Percentiles rank a stretch among this genome's conserved stretches.
These are phyloP conservation scores for Chalara sp. DNA, from an alignment of 2,329 filamentous ascomycete species.

Conservation along the genomic window DNA sequence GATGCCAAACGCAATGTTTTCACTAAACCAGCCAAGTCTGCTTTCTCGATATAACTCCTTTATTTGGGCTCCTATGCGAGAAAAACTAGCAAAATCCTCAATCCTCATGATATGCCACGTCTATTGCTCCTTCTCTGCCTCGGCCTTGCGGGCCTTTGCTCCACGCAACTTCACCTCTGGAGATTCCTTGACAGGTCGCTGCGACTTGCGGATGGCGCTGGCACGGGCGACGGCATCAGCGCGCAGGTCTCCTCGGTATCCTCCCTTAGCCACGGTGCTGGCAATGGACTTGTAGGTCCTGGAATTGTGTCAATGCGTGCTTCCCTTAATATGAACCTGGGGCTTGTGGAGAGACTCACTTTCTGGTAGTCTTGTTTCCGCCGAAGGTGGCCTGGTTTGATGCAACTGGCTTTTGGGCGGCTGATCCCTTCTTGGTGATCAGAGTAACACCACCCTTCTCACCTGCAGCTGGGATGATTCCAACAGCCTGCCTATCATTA, in stretches of 20 bases:
- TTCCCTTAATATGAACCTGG: not conserved
- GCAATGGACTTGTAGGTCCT: constrained; percentile 89
- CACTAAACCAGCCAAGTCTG: too few relatives aligned
- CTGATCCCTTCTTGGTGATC: constrained; percentile 75
- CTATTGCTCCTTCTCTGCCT: constrained; percentile 40
- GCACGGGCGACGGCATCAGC: constrained; percentile 76
- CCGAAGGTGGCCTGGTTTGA: constrained; percentile 62
- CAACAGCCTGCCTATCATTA: constrained; percentile 56
- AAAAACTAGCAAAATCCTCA: constrained; percentile 10
- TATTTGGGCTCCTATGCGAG: not conserved
- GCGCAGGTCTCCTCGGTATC: constrained; percentile 78
- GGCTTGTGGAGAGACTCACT: constrained; percentile 48
- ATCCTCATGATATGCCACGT: constrained; percentile 13
- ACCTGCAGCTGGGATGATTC: constrained; percentile 53
- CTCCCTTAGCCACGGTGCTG: constrained; percentile 71
- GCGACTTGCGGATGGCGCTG: constrained; percentile 74
- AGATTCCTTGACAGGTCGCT: constrained; percentile 70
- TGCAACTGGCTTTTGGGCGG: constrained; percentile 66
- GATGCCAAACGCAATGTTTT: too few relatives aligned
- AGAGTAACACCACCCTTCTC: constrained; percentile 77
- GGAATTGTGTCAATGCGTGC: constrained; percentile 5
- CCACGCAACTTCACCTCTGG: constrained; percentile 72
- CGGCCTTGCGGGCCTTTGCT: constrained; percentile 69
- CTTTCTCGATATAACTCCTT: not conserved
- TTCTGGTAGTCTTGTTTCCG: constrained; percentile 68